Evolutionary conservation across 495 filamentous ascomycete species (phyloP), one percentile per base, ranked within the genome.

Genomic region (Articulospora tetracladia): DNA sequence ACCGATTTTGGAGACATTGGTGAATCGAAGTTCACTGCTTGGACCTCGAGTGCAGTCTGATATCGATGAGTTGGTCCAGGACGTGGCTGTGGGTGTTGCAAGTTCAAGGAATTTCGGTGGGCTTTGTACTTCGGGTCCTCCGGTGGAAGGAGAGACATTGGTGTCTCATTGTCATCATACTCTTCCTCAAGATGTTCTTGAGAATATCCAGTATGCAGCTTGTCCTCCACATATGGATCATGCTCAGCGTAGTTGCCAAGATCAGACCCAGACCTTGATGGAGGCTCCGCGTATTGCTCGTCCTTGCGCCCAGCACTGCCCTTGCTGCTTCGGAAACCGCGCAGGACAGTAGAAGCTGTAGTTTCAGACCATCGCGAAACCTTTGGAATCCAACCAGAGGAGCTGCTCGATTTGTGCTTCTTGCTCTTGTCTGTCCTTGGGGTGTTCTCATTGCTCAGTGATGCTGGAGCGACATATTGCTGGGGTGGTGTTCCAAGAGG

Each of bases 301-400:
- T 72, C 71, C 22, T 76, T 75, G 24, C 75, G 73, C 52, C 80
- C 77, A 64, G 74, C 74, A 0, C 73, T 76, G 36, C 73, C 66
- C 39, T 75, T 74, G 62, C 79, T 83, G 34, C 72, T 74, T 48
- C 80, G 74, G 69, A 83, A 83, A 12, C 76, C 74, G 51, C 72
- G 70, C 50, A 74, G 71, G 13, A 82, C 68, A 60, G 75, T 82
- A 0, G 95, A 94, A 23, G 92, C 82, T 3, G 94, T 98, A 22
- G 94, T 97, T 73, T 94, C 93, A 3, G 93, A 97, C 94, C 94
- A 99, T 28, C 94, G 85, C 13, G 95, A 98, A 60, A 97, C 90
- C 73, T 93, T 96, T 24, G 92, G 74, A 92, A 79, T 70, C 76
- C 81, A 94, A 70, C 96, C 86, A 3, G 91, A 94, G 15, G 92